Base-by-base conservation (phyloP, 2,329 filamentous ascomycete genomes). In the Xylogone sp. region DNA sequence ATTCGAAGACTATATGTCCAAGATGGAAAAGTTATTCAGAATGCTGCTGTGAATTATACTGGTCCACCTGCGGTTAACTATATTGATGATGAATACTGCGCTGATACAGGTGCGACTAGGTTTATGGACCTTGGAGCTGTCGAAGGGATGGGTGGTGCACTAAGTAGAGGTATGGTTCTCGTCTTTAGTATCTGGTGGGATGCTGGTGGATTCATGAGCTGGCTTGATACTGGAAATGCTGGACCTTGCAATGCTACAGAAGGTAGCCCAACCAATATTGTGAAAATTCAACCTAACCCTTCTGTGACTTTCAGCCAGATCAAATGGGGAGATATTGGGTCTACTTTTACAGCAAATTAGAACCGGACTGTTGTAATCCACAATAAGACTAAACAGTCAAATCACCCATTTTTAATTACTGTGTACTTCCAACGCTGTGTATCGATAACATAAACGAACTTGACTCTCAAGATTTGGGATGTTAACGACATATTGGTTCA, bases 281-380 rank as follows among this genome's bases (percentile, higher is more conserved):
- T 71, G 49, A 65, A 69, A 45, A 63, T 77, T 13, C 67, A 77
- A 58, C 74, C 76, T 1, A 68, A 69, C 46, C 75, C 80, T 0
- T 69, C 69, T 13, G 77, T 84, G 3, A 74, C 68, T 1, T 84
- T 81, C 60, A 77, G 74, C 54, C 76, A 82, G 59, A 77, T 84
- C 58, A 75, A 74, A 59, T 81, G 78, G 73, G 81, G 81, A n/a
- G 78, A 84, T 57, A 77, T 84, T 59, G 78, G 75, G 3, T 78
- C 77, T 18, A 84, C 76, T 0, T 77, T 19, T 44, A 20, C 48
- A 27, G n/a, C 7, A 8, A 29, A 21, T 8, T 21, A 20, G 22
- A 22, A 20, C 8, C 6, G 10, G 6, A 27, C 44, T 21, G n/a
- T n/a, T n/a, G n/a, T n/a, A n/a, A n/a, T n/a, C n/a, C n/a, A n/a